Evolutionary conservation across 2,329 filamentous ascomycete species (phyloP).

Genomic region (Colletotrichum tofieldiae): DNA sequence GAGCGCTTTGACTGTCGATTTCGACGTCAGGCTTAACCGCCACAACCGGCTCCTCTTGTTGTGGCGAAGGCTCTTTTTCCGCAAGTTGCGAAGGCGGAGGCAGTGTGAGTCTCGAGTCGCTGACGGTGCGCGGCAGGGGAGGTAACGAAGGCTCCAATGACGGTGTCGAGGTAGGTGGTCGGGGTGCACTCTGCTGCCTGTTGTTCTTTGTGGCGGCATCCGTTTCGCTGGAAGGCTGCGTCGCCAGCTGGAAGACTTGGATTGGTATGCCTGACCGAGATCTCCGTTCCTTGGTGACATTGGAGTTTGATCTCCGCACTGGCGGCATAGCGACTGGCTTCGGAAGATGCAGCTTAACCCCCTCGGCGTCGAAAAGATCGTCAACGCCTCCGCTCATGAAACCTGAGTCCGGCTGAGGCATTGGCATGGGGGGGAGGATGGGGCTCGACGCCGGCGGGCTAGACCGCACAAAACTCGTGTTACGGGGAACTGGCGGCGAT

Average conservation of each 20-base stretch:
- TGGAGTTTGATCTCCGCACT: constrained; percentile 49
- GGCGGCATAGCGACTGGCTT: constrained; percentile 52
- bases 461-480: constrained; percentile 67
- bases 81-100: constrained; percentile 29
- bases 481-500: constrained; percentile 86
- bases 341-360: constrained; percentile 58
- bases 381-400: constrained; percentile 87
- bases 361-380: constrained; percentile 77
- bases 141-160: constrained; percentile 23
- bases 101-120: constrained; percentile 19
- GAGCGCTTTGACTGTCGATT: constrained; percentile 29
- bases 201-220: constrained; percentile 16
- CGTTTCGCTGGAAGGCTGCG: constrained; percentile 36
- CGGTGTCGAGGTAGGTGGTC: constrained; percentile 20
- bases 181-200: constrained; percentile 13
- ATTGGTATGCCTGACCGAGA: constrained; percentile 53
- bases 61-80: constrained; percentile 45
- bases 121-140: constrained; percentile 1
- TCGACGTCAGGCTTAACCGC: constrained; percentile 37
- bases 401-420: constrained; percentile 80
- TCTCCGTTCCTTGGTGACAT: constrained; percentile 51
- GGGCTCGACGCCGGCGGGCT: constrained; percentile 86
- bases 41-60: constrained; percentile 45
- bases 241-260: constrained; percentile 60
- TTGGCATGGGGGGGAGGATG: constrained; percentile 75